phyloP scores from a whole-genome alignment of 2,329 filamentous ascomycete genomes.

The Neocatenulostroma microsporum region DNA sequence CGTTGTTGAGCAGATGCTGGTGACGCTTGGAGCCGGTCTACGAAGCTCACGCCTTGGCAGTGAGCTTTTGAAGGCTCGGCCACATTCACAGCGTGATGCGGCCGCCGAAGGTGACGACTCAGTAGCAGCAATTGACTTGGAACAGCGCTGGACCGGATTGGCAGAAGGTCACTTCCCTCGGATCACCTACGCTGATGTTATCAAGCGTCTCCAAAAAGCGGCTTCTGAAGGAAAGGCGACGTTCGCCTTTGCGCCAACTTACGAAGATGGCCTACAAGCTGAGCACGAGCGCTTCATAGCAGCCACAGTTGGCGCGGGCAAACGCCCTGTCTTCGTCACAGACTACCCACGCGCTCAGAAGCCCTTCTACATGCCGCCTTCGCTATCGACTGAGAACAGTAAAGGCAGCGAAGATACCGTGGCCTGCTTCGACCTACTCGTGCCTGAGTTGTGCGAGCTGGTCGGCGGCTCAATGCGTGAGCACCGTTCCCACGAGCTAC shows the following conservation, averaged over 20 bases:
- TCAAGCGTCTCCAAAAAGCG: conserved; percentile 55
- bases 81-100: background rate
- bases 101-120: conserved; percentile 17
- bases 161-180: conserved; percentile 68
- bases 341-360: conserved; percentile 85
- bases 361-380: conserved; percentile 79
- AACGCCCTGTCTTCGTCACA: conserved; percentile 74
- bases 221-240: conserved; percentile 32
- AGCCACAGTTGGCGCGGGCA: conserved; percentile 51
- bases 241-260: conserved; percentile 63
- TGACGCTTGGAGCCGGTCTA: conserved; percentile 46
- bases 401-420: conserved; percentile 48
- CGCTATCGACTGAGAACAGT: conserved; percentile 21
- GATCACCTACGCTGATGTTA: conserved; percentile 73
- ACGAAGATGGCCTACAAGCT: conserved; percentile 69
- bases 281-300: conserved; percentile 92
- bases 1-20: conserved; percentile 71
- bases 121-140: conserved; percentile 43
- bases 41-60: conserved; percentile 44
- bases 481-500: conserved; percentile 60
- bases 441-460: conserved; percentile 79
- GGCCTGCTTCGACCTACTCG: conserved; percentile 86
- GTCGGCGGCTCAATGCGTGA: conserved; percentile 86
- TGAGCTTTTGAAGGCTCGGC: conserved; percentile 42
- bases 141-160: conserved; percentile 65